Percentiles rank a stretch among this genome's conserved stretches.
These are phyloP conservation scores for Zygnema circumcarinatum DNA, from an alignment of 139 green algal genomes.

Conservation along the genomic window DNA sequence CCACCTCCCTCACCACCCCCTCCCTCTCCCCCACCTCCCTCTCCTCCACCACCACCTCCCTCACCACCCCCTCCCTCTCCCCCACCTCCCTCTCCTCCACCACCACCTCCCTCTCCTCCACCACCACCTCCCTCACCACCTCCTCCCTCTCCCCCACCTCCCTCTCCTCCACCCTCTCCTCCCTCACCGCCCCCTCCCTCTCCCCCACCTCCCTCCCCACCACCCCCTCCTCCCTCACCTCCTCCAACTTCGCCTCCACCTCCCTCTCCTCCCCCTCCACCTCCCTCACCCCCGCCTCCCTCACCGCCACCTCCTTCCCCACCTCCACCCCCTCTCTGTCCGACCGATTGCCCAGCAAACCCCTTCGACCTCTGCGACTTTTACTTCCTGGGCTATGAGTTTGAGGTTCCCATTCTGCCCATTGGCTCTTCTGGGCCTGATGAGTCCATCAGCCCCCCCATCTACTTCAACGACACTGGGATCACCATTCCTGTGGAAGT, in stretches of 20 bases:
- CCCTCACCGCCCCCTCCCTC: neutral
- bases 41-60: neutral
- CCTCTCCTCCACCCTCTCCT: neutral
- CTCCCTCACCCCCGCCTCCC: neutral
- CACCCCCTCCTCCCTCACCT: neutral
- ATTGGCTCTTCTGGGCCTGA: neutral
- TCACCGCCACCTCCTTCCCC: neutral
- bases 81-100: neutral
- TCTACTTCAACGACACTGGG: neutral
- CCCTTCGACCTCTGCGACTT: slow-evolving; percentile 25
- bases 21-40: neutral
- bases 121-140: too few species aligned
- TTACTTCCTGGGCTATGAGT: slow-evolving; percentile 14
- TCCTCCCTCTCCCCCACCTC: neutral
- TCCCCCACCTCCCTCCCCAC: neutral
- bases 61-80: neutral
- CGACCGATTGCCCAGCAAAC: neutral
- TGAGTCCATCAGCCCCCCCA: neutral
- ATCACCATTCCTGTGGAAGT: neutral
- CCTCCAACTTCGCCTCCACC: neutral
- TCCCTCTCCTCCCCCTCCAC: neutral
- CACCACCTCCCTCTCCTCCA: neutral
- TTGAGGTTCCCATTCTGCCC: neutral
- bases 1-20: neutral
- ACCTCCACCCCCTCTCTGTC: neutral